phyloP scores from a whole-genome alignment of 257 asterid genomes.

The Solanum ossicruentum region DNA sequence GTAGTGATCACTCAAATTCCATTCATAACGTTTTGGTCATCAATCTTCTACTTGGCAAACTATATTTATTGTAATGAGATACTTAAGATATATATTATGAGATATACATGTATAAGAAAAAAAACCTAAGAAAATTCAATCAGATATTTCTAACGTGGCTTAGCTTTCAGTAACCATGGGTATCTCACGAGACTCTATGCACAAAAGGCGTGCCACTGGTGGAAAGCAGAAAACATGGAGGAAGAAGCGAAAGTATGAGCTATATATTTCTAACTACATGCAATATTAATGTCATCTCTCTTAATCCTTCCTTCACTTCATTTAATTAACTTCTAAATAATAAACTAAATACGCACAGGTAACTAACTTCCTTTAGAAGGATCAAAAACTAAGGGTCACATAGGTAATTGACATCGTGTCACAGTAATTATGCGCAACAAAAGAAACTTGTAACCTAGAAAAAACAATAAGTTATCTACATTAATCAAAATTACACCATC shows the following conservation, averaged over 20 bases:
- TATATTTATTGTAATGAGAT: background rate
- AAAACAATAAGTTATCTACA: too few species aligned
- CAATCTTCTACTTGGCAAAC: background rate
- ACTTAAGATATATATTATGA: background rate
- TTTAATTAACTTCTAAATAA: background rate
- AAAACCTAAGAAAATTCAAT: background rate
- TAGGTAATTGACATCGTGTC: background rate
- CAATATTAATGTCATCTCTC: background rate
- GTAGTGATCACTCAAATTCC: background rate
- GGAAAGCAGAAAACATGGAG: constrained; percentile 36
- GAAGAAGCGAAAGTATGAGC: constrained; percentile 63
- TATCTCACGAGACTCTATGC: constrained; percentile 64
- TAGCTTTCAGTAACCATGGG: background rate
- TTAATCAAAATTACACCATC: too few species aligned
- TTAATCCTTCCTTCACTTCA: background rate
- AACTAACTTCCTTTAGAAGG: background rate
- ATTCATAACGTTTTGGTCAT: background rate
- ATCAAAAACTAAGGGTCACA: background rate
- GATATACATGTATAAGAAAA: background rate
- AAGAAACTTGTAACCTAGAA: too few species aligned
- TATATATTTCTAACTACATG: background rate
- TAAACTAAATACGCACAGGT: background rate
- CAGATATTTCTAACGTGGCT: background rate
- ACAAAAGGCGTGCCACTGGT: background rate
- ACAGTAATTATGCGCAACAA: too few species aligned